Percentiles rank a stretch among this genome's conserved stretches.
These are phyloP conservation scores for Cladosporium cucumerinum DNA, from an alignment of 2,329 filamentous ascomycete genomes.

Conservation along the genomic window DNA sequence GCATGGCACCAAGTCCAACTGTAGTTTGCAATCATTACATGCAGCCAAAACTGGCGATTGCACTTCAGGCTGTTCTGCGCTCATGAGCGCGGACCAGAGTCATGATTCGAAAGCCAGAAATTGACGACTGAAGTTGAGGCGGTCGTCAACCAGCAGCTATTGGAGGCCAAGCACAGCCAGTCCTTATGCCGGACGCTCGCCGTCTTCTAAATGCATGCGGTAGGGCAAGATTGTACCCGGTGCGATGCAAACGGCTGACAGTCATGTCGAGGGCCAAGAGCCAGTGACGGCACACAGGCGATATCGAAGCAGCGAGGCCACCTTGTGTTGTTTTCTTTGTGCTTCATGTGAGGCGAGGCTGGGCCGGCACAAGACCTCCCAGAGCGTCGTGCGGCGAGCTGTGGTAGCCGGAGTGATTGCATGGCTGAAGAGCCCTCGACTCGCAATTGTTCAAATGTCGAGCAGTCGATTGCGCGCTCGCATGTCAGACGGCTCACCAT, in stretches of 20 bases:
- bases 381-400: neutral
- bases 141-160: neutral
- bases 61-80: neutral
- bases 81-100: neutral
- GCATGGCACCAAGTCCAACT: neutral
- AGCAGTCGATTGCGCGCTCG: neutral
- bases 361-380: neutral
- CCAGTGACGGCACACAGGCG: neutral
- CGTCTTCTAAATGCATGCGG: neutral
- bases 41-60: neutral
- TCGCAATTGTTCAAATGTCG: neutral
- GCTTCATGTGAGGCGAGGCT: neutral
- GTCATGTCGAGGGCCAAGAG: neutral
- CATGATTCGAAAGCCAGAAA: neutral
- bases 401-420: neutral
- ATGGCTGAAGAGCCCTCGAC: neutral
- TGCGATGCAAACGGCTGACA: neutral
- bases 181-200: neutral
- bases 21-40: neutral
- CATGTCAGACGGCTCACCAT: neutral
- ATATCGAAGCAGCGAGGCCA: neutral
- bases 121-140: slow-evolving; percentile 3
- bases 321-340: neutral
- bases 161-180: neutral
- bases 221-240: neutral